Evolutionary conservation across 768 basidiomycete species (phyloP).

Genomic region (Hemileccinum rubropunctum): DNA sequence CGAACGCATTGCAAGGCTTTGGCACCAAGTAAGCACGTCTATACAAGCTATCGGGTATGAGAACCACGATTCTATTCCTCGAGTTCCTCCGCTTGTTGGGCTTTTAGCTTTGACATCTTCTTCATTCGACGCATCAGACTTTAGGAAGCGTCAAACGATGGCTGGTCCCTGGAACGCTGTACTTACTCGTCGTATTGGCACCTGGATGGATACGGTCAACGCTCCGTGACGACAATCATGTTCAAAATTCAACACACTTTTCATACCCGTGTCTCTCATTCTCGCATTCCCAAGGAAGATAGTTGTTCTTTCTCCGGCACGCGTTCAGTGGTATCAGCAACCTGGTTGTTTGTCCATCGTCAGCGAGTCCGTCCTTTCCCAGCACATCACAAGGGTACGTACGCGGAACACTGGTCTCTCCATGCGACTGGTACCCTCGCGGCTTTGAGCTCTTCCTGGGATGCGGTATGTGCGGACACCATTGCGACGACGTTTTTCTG

Average conservation of each 20-base stretch:
- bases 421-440: slow-evolving; percentile 75
- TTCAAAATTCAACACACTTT: slow-evolving; percentile 48
- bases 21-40: slow-evolving; percentile 5
- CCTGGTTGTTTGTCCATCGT: slow-evolving; percentile 36
- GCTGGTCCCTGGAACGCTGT: neutral
- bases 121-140: slow-evolving; percentile 91
- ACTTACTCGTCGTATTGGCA: slow-evolving; percentile 95
- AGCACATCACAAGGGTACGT: slow-evolving; percentile 32
- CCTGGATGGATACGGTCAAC: slow-evolving; percentile 38
- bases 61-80: slow-evolving; percentile 25
- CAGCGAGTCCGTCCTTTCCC: neutral
- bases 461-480: slow-evolving; percentile 76
- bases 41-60: slow-evolving; percentile 13
- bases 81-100: slow-evolving; percentile 40
- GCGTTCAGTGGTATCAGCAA: slow-evolving; percentile 84
- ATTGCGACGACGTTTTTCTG: slow-evolving; percentile 34
- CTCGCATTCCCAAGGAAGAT: slow-evolving; percentile 92
- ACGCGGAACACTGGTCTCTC: slow-evolving; percentile 93
- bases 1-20: slow-evolving; percentile 1
- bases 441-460: slow-evolving; percentile 77
- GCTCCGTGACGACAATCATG: neutral
- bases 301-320: slow-evolving; percentile 75
- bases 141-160: neutral
- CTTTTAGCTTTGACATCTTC: slow-evolving; percentile 71
- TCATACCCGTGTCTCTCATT: slow-evolving; percentile 85